Base-by-base conservation (phyloP, 768 basidiomycete genomes). In the Mycena kentingensis region DNA sequence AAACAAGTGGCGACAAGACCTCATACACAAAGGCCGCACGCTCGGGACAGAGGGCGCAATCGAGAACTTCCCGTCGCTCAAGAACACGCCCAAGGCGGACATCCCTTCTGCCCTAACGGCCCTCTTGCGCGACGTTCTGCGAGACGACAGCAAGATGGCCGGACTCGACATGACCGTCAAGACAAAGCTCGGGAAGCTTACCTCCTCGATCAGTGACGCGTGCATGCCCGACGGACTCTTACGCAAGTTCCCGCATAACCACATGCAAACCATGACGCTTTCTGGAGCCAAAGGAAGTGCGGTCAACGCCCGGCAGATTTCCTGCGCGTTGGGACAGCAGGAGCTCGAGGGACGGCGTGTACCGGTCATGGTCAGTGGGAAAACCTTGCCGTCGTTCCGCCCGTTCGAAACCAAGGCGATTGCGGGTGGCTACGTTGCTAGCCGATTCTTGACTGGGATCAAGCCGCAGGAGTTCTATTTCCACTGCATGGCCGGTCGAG, bases 401-500 rank as follows among this genome's bases (percentile, higher is more conserved):
- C 77, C 95, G 0, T 98, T 98, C 71, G 97, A 98, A 71, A 98
- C 97, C n/a, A 89, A 87, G 55, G 94, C 97, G 4, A 93, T 98
- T 55, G 96, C 97, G 12, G 97, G 97, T 64, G 97, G 97, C 7
- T 99, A 96, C 68, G 91, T 99, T 39, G 94, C 92, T 13, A 97
- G 96, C 68, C 93, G 97, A 29, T 99, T 99, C 80, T 81, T 99
- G 76, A 98, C 97, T 6, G 97, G 97, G 49, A 85, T 99, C 68
- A 91, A 89, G 62, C 97, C 97, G 0, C 97, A 99, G 67, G 97
- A 99, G 69, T 99, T 98, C 73, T 99, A 97, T 75, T 99, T 99
- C 80, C 97, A 99, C 73, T 98, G 97, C 67, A 99, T 99, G 97
- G 97, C 97, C 52, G 97, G 97, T 46, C 84, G 97, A 61, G 97